phyloP scores from a whole-genome alignment of 306 rosid genomes.

The Malus domestica region DNA sequence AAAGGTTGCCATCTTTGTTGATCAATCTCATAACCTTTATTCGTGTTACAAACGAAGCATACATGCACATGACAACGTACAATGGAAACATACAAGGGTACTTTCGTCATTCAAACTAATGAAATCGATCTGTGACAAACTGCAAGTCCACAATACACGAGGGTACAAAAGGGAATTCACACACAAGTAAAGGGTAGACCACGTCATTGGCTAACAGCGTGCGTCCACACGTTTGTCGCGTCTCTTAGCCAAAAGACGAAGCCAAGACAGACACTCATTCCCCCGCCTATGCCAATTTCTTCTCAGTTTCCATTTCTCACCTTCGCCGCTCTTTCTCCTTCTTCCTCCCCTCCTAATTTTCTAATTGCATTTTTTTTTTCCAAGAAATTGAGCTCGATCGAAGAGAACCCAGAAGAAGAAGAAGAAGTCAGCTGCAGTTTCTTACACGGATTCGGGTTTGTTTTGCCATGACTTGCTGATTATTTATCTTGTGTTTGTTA shows the following conservation, averaged over 20 bases:
- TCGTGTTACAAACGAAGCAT: no score
- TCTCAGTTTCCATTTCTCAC: conserved; percentile 9
- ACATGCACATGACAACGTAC: neutral
- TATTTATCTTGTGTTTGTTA: neutral
- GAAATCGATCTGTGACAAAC: neutral
- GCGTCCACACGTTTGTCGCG: conserved; percentile 26
- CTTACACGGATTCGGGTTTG: neutral
- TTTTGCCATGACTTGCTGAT: neutral
- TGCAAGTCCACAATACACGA: neutral
- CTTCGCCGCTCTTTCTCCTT: neutral
- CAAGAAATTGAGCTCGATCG: neutral
- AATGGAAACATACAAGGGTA: neutral
- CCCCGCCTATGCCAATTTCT: neutral
- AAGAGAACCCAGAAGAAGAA: neutral
- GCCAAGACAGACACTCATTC: neutral
- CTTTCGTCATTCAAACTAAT: neutral
- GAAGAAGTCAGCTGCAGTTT: neutral
- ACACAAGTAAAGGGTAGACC: neutral
- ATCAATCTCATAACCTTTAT: no score
- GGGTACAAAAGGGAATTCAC: conserved; percentile 19
- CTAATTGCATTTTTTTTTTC: neutral
- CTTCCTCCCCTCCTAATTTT: neutral
- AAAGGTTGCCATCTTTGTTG: no score
- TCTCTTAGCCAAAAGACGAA: neutral
- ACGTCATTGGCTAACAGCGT: conserved; percentile 6